These are phyloP conservation scores for Auricularia sp. DNA, from an alignment of 768 basidiomycete species.

Conservation along the genomic window DNA sequence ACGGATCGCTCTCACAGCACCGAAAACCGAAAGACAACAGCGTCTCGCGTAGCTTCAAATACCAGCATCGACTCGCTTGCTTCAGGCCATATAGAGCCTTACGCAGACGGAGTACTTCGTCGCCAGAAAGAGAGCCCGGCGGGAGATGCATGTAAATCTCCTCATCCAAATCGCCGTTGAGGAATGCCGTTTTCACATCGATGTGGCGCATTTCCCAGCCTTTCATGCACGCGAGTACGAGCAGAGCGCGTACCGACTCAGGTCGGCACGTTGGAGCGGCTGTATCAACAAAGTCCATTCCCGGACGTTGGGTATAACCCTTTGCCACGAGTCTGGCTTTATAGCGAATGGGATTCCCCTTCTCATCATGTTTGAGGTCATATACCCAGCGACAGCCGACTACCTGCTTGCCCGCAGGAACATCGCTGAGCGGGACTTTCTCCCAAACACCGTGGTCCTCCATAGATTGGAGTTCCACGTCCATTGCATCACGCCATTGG, in stretches of 20 bases:
- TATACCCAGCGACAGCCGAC: too few species aligned
- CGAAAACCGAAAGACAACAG: too few species aligned
- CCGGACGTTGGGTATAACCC: constrained; percentile 9
- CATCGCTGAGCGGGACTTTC: too few species aligned
- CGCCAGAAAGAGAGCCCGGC: neutral
- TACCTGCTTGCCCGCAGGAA: too few species aligned
- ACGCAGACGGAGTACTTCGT: too few species aligned
- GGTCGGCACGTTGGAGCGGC: neutral
- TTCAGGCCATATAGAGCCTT: too few species aligned
- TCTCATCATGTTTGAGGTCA: constrained; percentile 3
- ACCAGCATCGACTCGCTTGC: too few species aligned
- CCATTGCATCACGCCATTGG: too few species aligned
- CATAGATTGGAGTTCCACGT: constrained; percentile 3
- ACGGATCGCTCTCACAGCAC: neutral
- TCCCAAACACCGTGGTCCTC: constrained; percentile 6
- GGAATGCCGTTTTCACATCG: constrained; percentile 8
- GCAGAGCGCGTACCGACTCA: constrained; percentile 2
- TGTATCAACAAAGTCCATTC: constrained; percentile 1
- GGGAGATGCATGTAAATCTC: constrained; percentile 5
- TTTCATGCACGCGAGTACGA: neutral
- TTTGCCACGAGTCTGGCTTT: constrained; percentile 8
- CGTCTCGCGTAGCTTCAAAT: too few species aligned
- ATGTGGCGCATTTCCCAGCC: constrained; percentile 1
- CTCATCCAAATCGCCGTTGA: constrained; percentile 2
- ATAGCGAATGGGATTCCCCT: neutral